These are phyloP conservation scores for Neurospora pannonica DNA, from an alignment of 495 filamentous ascomycete genomes.

Conservation along the genomic window DNA sequence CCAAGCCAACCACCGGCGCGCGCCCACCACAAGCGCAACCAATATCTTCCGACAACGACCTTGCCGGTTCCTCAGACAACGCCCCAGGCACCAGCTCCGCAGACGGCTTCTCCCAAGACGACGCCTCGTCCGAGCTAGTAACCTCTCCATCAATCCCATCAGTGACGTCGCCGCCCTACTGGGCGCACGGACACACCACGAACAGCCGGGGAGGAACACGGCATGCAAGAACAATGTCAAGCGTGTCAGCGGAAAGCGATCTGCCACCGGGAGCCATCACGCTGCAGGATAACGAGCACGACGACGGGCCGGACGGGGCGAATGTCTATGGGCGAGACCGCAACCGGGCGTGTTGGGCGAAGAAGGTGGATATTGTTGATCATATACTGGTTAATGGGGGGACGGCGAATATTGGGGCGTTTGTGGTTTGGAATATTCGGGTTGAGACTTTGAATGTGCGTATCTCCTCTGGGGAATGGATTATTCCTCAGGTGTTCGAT, in stretches of 20 bases:
- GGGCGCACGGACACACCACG: slow-evolving; percentile 9
- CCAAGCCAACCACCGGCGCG: not conserved
- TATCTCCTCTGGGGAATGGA: too few species aligned
- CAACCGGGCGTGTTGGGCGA: slow-evolving; percentile 48
- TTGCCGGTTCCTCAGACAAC: not conserved
- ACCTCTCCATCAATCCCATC: slow-evolving; percentile 12
- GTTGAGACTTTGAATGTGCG: slow-evolving; percentile 42
- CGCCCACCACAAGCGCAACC: not conserved
- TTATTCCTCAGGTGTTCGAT: too few species aligned
- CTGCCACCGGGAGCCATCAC: slow-evolving; percentile 37
- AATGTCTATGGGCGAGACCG: slow-evolving; percentile 26
- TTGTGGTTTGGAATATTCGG: slow-evolving; percentile 46
- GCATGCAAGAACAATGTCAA: slow-evolving; percentile 23
- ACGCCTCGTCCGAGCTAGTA: slow-evolving; percentile 3
- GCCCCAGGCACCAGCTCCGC: slow-evolving; percentile 2
- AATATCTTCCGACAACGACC: not conserved
- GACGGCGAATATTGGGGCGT: slow-evolving; percentile 43
- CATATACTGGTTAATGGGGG: slow-evolving; percentile 42
- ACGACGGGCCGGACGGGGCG: slow-evolving; percentile 24
- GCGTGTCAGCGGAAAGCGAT: slow-evolving; percentile 36
- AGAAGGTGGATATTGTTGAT: slow-evolving; percentile 43
- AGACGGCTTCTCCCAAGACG: not conserved
- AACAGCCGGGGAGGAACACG: not conserved
- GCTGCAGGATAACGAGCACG: slow-evolving; percentile 43
- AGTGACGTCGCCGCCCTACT: slow-evolving; percentile 26